Conservation (phyloP, 2,329 filamentous ascomycete genomes). For the Clarireedia sp. region DNA sequence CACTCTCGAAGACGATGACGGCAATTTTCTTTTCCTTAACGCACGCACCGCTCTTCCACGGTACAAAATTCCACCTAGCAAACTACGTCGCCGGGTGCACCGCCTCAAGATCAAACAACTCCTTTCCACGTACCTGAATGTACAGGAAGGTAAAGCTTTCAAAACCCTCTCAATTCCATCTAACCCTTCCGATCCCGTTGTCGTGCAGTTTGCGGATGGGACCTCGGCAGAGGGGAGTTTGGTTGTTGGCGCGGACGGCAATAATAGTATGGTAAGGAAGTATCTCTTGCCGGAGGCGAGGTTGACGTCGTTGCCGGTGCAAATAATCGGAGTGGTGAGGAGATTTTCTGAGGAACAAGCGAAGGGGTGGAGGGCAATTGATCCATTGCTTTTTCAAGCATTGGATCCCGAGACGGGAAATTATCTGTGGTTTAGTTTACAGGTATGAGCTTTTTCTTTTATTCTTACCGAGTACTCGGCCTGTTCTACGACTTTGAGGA, state of each 20-base stretch:
- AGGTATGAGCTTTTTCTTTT: constrained; percentile 24
- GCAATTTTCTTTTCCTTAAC: constrained; percentile 36
- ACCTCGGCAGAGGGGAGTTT: constrained; percentile 27
- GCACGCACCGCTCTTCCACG: constrained; percentile 32
- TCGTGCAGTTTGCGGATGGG: constrained; percentile 31
- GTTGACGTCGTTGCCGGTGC: constrained; percentile 32
- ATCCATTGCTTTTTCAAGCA: constrained; percentile 48
- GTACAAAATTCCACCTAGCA: constrained; percentile 34
- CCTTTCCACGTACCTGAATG: constrained; percentile 18
- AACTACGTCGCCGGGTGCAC: constrained; percentile 31
- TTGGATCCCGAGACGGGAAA: constrained; percentile 42
- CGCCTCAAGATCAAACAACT: constrained; percentile 24
- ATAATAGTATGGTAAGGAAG: constrained; percentile 27
- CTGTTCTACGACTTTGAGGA: too few species aligned
- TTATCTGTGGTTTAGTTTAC: constrained; percentile 43
- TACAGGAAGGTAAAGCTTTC: constrained; percentile 46
- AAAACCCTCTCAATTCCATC: constrained; percentile 21
- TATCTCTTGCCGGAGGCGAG: constrained; percentile 14
- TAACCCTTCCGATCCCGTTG: constrained; percentile 16
- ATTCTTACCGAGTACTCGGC: not conserved
- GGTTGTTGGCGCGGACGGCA: constrained; percentile 35
- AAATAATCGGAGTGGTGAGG: constrained; percentile 33
- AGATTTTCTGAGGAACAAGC: constrained; percentile 33
- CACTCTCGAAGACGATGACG: constrained; percentile 32
- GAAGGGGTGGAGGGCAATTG: constrained; percentile 37